Evolutionary conservation across 2,329 filamentous ascomycete species (phyloP).

Genomic region (Magnaporthiopsis incrustans): DNA sequence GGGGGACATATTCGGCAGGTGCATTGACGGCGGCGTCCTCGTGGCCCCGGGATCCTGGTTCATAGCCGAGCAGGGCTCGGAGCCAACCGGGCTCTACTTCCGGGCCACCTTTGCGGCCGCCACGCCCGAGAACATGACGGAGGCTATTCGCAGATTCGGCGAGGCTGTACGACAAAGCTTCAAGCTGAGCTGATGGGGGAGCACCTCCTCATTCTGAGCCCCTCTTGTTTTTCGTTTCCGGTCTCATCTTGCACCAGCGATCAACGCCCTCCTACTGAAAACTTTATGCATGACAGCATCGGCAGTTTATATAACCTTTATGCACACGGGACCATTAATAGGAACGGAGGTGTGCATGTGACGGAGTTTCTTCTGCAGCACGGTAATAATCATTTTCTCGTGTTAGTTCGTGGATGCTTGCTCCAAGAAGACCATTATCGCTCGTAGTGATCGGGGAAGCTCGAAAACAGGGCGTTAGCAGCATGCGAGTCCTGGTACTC

Average conservation of each 20-base stretch:
- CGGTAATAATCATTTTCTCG: too few relatives aligned
- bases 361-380: too few relatives aligned
- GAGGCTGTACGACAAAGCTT: slow-evolving; percentile 58
- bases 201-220: background rate
- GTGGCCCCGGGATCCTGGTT: slow-evolving; percentile 89
- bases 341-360: too few relatives aligned
- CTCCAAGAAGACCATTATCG: background rate
- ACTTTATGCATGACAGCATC: too few relatives aligned
- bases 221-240: too few relatives aligned
- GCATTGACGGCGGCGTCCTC: slow-evolving; percentile 70
- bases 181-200: slow-evolving; percentile 21
- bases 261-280: too few relatives aligned
- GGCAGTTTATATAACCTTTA: too few relatives aligned
- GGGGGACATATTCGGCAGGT: slow-evolving; percentile 74
- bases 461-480: too few relatives aligned
- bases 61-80: slow-evolving; percentile 59
- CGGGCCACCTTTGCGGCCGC: slow-evolving; percentile 84
- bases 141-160: slow-evolving; percentile 69
- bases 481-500: background rate
- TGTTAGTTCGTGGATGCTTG: too few relatives aligned
- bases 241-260: too few relatives aligned
- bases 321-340: too few relatives aligned
- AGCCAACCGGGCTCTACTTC: slow-evolving; percentile 67
- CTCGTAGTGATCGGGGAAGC: background rate
- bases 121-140: slow-evolving; percentile 58